Evolutionary conservation across 2,329 filamentous ascomycete genomes (phyloP).

Genomic region (Trichoderma sp.): DNA sequence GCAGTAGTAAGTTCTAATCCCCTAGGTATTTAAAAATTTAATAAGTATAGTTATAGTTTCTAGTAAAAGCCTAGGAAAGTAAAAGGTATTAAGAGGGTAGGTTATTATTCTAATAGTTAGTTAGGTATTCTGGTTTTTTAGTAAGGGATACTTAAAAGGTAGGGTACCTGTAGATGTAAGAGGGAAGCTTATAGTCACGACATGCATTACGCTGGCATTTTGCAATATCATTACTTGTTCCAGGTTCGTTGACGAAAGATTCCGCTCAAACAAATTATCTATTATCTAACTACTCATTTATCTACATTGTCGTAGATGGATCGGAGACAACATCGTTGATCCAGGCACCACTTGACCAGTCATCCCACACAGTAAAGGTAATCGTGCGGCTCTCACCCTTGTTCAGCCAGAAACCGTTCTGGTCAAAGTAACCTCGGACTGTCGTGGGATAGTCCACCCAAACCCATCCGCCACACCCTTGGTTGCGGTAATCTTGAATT

Average conservation of each 20-base stretch:
- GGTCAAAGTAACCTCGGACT: constrained; percentile 21
- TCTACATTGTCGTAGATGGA: constrained; percentile 1
- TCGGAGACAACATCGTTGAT: constrained; percentile 1
- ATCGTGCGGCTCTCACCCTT: constrained; percentile 19
- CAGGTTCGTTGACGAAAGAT: neutral
- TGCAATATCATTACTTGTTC: neutral
- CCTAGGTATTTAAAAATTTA: too few species aligned
- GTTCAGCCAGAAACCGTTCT: constrained; percentile 21
- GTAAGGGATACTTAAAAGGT: too few species aligned
- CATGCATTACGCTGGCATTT: neutral
- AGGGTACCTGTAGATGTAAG: too few species aligned
- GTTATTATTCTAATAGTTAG: too few species aligned
- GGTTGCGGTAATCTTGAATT: constrained; percentile 20
- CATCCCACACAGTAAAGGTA: constrained; percentile 15
- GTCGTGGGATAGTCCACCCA: constrained; percentile 21
- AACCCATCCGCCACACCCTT: constrained; percentile 20
- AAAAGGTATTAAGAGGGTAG: too few species aligned
- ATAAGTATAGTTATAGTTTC: too few species aligned
- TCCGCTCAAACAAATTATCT: neutral
- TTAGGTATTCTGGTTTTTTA: too few species aligned
- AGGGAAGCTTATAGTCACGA: too few species aligned
- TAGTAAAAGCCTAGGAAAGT: too few species aligned
- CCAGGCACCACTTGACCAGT: neutral
- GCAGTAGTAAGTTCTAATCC: too few species aligned
- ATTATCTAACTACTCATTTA: neutral